A percentile compares a stretch with the other conserved stretches of the same genome.
phyloP scores from a whole-genome alignment of 78 protist species.

The Dictyostelium capitatum region DNA sequence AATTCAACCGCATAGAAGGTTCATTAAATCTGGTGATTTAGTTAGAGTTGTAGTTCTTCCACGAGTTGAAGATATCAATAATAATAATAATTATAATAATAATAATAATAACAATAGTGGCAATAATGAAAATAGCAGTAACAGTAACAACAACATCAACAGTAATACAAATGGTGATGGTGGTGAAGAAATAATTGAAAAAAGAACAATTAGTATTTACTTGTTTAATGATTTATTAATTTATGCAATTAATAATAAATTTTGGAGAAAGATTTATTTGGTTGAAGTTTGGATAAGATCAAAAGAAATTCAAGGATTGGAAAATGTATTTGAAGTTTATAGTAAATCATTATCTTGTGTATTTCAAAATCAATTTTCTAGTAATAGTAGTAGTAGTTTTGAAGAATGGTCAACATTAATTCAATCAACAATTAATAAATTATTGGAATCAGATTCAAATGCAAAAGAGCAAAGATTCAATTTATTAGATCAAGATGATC shows the following conservation, averaged over 20 bases:
- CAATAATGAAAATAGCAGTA: not conserved
- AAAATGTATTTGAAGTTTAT: constrained; percentile 52
- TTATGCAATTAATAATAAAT: constrained; percentile 68
- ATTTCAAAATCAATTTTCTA: constrained; percentile 11
- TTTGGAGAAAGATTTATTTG: constrained; percentile 65
- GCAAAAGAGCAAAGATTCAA: constrained; percentile 29
- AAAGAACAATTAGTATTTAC: constrained; percentile 29
- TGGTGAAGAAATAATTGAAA: constrained; percentile 24
- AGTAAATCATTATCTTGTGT: constrained; percentile 57
- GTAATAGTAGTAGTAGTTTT: constrained; percentile 1
- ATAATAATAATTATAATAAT: not conserved
- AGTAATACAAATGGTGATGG: not conserved
- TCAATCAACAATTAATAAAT: constrained; percentile 44
- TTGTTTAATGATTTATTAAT: constrained; percentile 66
- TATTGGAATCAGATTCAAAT: not conserved
- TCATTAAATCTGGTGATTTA: constrained; percentile 53
- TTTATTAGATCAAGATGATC: constrained; percentile 28
- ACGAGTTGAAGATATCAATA: not conserved
- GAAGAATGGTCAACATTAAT: constrained; percentile 46
- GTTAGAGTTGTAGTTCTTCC: constrained; percentile 23
- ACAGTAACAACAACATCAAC: not conserved
- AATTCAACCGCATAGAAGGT: constrained; percentile 57
- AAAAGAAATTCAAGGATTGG: not conserved
- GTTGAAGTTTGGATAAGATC: constrained; percentile 58
- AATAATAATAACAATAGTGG: constrained; percentile 12